Conservation (phyloP, 176 grass and related monocot species). For the Chrysopogon serrulatus region DNA sequence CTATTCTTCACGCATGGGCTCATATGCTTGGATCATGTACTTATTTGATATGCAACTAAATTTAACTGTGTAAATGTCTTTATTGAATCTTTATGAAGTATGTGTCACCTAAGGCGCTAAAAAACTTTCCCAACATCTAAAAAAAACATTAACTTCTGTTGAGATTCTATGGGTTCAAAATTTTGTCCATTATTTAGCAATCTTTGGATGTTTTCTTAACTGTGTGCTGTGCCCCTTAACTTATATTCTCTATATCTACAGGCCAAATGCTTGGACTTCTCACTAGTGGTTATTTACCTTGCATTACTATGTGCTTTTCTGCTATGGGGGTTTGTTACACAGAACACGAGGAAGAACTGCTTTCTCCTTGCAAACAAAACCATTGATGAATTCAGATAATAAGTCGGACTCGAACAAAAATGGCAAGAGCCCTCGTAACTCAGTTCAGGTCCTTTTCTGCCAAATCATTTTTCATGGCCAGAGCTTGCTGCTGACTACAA, state of each 20-base stretch:
- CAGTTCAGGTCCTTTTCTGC: slow-evolving; percentile 52
- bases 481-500: slow-evolving; percentile 5
- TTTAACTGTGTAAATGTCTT: slow-evolving; percentile 15
- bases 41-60: neutral
- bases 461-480: neutral
- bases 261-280: slow-evolving; percentile 98
- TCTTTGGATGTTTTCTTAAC: neutral
- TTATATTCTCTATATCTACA: slow-evolving; percentile 46
- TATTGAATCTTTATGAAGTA: slow-evolving; percentile 6
- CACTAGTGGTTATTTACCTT: slow-evolving; percentile 65
- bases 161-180: neutral
- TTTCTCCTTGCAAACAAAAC: slow-evolving; percentile 27
- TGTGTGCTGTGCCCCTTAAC: neutral
- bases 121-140: neutral
- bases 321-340: slow-evolving; percentile 50
- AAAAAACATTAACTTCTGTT: neutral
- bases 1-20: neutral
- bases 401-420: slow-evolving; percentile 31
- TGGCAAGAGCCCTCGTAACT: slow-evolving; percentile 23
- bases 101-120: neutral
- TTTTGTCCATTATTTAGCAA: neutral
- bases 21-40: slow-evolving; percentile 4
- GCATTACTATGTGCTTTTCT: slow-evolving; percentile 49
- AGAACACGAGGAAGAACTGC: slow-evolving; percentile 50
- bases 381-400: slow-evolving; percentile 34